phyloP scores from a whole-genome alignment of 164 flowering plant species.

The Vitis rupestris region DNA sequence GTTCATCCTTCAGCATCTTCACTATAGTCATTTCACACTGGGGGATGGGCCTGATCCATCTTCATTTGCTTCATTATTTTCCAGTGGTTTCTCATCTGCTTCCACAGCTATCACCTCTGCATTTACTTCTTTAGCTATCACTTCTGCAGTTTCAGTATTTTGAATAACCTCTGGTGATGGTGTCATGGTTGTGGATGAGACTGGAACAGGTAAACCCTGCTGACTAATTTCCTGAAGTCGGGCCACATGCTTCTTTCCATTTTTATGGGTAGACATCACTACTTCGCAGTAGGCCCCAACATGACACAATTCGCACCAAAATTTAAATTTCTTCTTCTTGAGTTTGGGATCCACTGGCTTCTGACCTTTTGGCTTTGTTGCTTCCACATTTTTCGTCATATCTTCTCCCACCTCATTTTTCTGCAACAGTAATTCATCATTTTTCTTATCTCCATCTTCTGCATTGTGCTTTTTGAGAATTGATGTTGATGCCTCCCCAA shows the following conservation, averaged over 20 bases:
- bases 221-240: constrained; percentile 4
- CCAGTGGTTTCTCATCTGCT: not conserved
- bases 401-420: not conserved
- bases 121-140: not conserved
- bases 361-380: not conserved
- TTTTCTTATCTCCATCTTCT: constrained; percentile 4
- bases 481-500: not conserved
- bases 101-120: no score
- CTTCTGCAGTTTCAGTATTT: not conserved
- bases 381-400: not conserved
- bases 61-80: not conserved
- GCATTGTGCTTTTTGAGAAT: not conserved
- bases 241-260: constrained; percentile 35
- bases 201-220: not conserved
- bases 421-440: not conserved
- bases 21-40: not conserved
- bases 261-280: constrained; percentile 28
- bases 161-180: constrained; percentile 1
- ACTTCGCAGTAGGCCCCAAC: constrained; percentile 23
- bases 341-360: no score
- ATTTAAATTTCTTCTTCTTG: constrained; percentile 17
- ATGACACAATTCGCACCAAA: constrained; percentile 41
- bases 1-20: not conserved
- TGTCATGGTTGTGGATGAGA: not conserved
- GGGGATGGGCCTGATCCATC: not conserved